phyloP scores from a whole-genome alignment of 2,329 filamentous ascomycete species.

The Curvularia hawaiiensis region DNA sequence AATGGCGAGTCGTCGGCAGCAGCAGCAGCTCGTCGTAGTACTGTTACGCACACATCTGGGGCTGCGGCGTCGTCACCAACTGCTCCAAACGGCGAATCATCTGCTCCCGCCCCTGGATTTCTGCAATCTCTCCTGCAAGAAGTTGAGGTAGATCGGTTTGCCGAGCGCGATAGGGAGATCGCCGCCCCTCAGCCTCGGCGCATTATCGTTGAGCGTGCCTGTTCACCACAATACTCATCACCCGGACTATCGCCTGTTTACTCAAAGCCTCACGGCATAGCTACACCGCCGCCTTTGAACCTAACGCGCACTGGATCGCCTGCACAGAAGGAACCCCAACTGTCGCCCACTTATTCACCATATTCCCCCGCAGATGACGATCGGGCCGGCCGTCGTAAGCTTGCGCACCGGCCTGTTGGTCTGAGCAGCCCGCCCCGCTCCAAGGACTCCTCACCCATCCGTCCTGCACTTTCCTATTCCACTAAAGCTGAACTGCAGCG shows the following conservation, averaged over 20 bases:
- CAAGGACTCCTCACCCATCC: constrained; percentile 70
- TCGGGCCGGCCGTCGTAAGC: constrained; percentile 45
- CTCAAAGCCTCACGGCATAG: constrained; percentile 70
- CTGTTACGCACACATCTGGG: constrained; percentile 21
- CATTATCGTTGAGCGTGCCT: constrained; percentile 48
- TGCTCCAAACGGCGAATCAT: constrained; percentile 26
- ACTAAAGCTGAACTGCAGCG: constrained; percentile 88
- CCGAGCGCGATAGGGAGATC: constrained; percentile 45
- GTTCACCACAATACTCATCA: constrained; percentile 61
- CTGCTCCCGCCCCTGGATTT: constrained; percentile 69
- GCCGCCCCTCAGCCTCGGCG: constrained; percentile 47
- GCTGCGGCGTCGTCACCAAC: constrained; percentile 26
- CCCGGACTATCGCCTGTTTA: constrained; percentile 71
- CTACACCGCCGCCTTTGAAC: constrained; percentile 69
- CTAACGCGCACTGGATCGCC: constrained; percentile 68
- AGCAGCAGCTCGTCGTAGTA: constrained; percentile 37
- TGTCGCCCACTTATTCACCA: constrained; percentile 75
- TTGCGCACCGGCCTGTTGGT: constrained; percentile 37
- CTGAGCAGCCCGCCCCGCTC: constrained; percentile 55
- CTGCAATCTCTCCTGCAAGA: constrained; percentile 86
- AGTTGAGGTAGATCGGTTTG: constrained; percentile 65
- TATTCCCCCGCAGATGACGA: constrained; percentile 57
- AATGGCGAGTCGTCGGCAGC: constrained; percentile 50
- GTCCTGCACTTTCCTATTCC: constrained; percentile 71
- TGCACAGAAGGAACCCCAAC: constrained; percentile 50